Base-by-base conservation (phyloP, 2,329 filamentous ascomycete species). In the Simplicillium aogashimaense region DNA sequence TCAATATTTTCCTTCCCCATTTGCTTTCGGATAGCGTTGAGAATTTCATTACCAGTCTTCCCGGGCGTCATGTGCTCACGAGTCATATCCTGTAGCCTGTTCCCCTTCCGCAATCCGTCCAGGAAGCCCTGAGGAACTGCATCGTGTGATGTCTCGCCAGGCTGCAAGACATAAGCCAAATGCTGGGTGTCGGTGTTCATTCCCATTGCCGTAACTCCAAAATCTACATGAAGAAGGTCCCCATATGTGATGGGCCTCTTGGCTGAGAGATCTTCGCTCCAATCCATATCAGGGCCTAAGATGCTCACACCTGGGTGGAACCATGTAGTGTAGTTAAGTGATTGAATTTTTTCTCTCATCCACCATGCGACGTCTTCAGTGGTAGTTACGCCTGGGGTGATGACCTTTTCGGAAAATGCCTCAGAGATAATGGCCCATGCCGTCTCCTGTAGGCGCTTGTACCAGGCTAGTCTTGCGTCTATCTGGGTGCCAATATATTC, bases 151-250 rank as follows among this genome's bases (percentile, higher is more conserved):
- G 59, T 60, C 49, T 67, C 57, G 14, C 56, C 64, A 0, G 67
- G 68, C 5, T 54, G 51, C 13, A 72, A 56, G 12, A 72, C 67
- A 43, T 72, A 72, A 1, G 58, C 68, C 4, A 72, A 50, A 36
- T 73, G 69, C 52, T 72, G 68, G 1, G 69, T 72, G 41, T 70
- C 67, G 1, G 67, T 70, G 44, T 69, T 69, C 45, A 70, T 51
- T 1, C 66, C 65, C 42, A 70, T 49, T 1, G 65, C 66, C 6
- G 65, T 64, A 20, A 70, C 56, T 29, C 66, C 68, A 45, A 72
- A 71, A 45, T 72, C 68, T 3, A 67, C 66, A 41, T 72, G 67
- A 30, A 72, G 59, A 31, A 69, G 46, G 43, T 73, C 67, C 7
- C 67, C 67, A 42, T 64, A 61, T 34, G 58, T 39, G 39, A 72